These are phyloP conservation scores for Penicillium sp. DNA, from an alignment of 2,329 filamentous ascomycete species.

Conservation along the genomic window DNA sequence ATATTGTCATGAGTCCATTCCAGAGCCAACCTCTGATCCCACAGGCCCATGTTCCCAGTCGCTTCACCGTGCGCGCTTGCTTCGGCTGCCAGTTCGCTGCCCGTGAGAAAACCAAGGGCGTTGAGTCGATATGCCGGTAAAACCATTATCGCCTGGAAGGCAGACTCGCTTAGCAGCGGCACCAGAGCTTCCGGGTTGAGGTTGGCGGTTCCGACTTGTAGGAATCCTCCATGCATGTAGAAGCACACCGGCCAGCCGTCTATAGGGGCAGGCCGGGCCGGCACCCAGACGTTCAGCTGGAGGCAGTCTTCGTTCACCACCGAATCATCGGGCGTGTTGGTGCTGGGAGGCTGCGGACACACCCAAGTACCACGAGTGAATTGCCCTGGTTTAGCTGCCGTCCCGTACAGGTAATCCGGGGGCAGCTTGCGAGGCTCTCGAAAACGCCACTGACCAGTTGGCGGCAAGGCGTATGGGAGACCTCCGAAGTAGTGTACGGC, in stretches of 20 bases:
- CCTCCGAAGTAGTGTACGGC: no score
- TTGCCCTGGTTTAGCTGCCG: no score
- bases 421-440: no score
- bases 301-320: constrained; percentile 10
- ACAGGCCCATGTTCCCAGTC: constrained; percentile 51
- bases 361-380: no score
- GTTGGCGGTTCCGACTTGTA: constrained; percentile 53
- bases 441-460: no score
- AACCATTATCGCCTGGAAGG: constrained; percentile 49
- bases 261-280: constrained; percentile 1
- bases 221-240: constrained; percentile 55
- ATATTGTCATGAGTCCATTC: constrained; percentile 51
- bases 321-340: no score
- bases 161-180: constrained; percentile 35
- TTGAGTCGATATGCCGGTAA: constrained; percentile 55
- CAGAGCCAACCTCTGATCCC: constrained; percentile 45
- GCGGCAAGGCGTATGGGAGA: no score
- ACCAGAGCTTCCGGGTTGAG: constrained; percentile 37
- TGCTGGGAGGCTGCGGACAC: no score
- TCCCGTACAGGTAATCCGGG: no score
- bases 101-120: constrained; percentile 53
- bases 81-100: constrained; percentile 42
- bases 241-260: constrained; percentile 55
- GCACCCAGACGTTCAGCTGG: constrained; percentile 12
- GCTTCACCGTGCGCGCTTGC: constrained; percentile 33